Evolutionary conservation across 169 alveolate genomes (phyloP).

Genomic region (Miamiensis avidus): DNA sequence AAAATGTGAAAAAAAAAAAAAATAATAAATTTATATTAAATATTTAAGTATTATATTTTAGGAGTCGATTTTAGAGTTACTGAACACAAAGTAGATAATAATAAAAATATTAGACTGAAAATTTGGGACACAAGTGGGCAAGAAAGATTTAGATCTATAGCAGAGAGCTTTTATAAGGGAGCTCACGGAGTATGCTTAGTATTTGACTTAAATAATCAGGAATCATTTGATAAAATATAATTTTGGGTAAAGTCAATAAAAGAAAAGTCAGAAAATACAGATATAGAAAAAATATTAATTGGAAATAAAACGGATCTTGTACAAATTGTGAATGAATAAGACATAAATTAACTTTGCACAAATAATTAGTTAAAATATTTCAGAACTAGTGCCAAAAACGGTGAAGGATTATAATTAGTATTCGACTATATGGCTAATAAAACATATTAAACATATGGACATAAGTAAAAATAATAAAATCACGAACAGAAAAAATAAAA

Average conservation of each 20-base stretch:
- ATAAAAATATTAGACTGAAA: slow-evolving; percentile 25
- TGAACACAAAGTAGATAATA: slow-evolving; percentile 6
- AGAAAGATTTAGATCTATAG: slow-evolving; percentile 30
- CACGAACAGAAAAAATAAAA: background rate
- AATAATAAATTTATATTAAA: too few species aligned
- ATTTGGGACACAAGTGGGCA: slow-evolving; percentile 47
- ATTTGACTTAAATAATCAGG: slow-evolving; percentile 14
- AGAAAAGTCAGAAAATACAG: background rate
- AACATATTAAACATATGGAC: background rate
- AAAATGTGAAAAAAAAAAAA: too few species aligned
- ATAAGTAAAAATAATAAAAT: too few species aligned
- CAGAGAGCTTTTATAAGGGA: slow-evolving; percentile 32
- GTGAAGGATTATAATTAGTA: background rate
- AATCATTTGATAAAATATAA: slow-evolving; percentile 29
- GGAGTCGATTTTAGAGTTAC: slow-evolving; percentile 26
- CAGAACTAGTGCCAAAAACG: background rate
- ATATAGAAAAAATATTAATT: background rate
- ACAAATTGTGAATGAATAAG: background rate
- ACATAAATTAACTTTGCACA: background rate
- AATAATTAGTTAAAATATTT: too few species aligned
- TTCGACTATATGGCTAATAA: background rate
- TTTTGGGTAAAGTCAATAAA: slow-evolving; percentile 17
- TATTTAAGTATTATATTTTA: too few species aligned
- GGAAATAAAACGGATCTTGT: background rate
- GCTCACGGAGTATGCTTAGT: slow-evolving; percentile 31